A percentile compares a stretch with the other conserved stretches of the same genome.
Conservation (phyloP, 1,139 yeast species). For the Pichia norvegensis region DNA sequence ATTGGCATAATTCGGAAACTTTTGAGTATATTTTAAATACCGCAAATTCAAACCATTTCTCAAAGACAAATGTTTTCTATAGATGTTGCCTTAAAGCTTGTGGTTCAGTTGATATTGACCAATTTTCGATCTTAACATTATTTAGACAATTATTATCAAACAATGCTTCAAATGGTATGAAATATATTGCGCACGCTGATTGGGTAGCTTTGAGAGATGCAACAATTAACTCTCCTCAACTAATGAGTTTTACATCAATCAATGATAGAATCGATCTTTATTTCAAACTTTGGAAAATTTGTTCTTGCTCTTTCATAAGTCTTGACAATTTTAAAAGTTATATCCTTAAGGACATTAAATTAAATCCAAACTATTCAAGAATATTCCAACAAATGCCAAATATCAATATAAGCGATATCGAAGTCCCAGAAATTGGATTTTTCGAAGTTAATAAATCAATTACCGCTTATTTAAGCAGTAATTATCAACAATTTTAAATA, state of each 20-base stretch:
- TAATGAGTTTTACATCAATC: conserved; percentile 22
- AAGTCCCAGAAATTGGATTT: conserved; percentile 31
- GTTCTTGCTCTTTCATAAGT: conserved; percentile 40
- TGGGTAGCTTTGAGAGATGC: conserved; percentile 84
- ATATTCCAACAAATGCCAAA: conserved; percentile 32
- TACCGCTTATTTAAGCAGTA: conserved; percentile 22
- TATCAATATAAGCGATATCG: conserved; percentile 31
- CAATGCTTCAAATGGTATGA: conserved; percentile 48
- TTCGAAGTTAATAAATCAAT: conserved; percentile 24
- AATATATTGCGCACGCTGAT: conserved; percentile 71
- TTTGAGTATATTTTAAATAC: conserved; percentile 57
- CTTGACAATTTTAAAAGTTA: conserved; percentile 35
- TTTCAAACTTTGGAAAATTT: conserved; percentile 49
- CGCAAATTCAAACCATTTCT: conserved; percentile 51
- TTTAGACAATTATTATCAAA: conserved; percentile 54
- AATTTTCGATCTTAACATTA: conserved; percentile 45
- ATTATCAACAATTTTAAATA: conserved; percentile 7
- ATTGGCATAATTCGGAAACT: conserved; percentile 62
- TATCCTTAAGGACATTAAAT: conserved; percentile 34
- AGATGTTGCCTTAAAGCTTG: conserved; percentile 72
- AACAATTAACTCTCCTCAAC: conserved; percentile 44
- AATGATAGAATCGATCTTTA: conserved; percentile 47
- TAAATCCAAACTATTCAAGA: conserved; percentile 33
- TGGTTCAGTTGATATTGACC: conserved; percentile 55
- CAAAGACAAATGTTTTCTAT: conserved; percentile 62